Conservation (phyloP, 257 asterid genomes). For the Fraxinus cuspidata region DNA sequence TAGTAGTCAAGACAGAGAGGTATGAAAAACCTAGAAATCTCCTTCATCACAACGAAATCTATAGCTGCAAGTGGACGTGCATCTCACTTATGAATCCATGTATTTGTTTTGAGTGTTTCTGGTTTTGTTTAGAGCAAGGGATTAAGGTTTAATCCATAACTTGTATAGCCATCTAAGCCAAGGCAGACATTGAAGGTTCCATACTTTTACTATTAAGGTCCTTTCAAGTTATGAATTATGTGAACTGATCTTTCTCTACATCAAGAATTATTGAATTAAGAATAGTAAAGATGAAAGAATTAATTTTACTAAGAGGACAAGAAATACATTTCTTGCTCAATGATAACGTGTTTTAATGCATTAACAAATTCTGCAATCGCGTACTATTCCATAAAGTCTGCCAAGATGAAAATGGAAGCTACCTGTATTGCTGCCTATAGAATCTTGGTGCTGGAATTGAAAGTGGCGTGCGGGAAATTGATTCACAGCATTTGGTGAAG, state of each 20-base stretch:
- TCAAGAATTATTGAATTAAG: background rate
- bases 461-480: conserved; percentile 19
- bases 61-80: background rate
- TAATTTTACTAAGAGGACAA: background rate
- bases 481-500: conserved; percentile 12
- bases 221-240: background rate
- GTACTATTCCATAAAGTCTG: background rate
- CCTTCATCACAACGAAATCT: background rate
- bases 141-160: background rate
- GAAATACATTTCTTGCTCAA: background rate
- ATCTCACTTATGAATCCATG: background rate
- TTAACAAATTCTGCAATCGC: background rate
- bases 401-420: conserved; percentile 11
- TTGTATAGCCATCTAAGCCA: background rate
- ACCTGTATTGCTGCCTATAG: conserved; percentile 47
- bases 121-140: background rate
- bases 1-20: background rate
- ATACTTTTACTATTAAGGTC: background rate
- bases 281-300: background rate
- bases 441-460: conserved; percentile 28
- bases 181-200: background rate
- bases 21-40: background rate
- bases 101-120: background rate
- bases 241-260: background rate
- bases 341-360: background rate